Evolutionary conservation across 2,329 filamentous ascomycete species (phyloP).

Genomic region (Magnaporthiopsis poae): DNA sequence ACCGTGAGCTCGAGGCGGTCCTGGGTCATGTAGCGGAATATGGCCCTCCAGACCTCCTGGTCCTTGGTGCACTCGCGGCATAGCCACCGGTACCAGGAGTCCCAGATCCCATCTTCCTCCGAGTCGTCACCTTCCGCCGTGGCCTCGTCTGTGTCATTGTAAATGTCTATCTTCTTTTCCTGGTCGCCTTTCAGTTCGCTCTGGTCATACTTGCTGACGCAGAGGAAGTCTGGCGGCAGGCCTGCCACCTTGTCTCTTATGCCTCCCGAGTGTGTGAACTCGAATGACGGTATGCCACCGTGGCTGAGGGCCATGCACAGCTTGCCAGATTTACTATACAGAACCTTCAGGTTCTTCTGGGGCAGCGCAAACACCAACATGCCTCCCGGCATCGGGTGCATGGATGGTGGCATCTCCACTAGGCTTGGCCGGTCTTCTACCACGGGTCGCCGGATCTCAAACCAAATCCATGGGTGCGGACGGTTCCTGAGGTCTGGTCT

Average conservation of each 20-base stretch:
- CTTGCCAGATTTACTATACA: background rate
- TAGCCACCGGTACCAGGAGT: background rate
- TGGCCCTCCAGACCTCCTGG: background rate
- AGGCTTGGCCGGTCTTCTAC: background rate
- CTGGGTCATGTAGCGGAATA: background rate
- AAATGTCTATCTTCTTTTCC: background rate
- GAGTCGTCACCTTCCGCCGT: background rate
- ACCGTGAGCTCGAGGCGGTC: background rate
- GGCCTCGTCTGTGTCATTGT: background rate
- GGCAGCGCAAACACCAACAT: background rate
- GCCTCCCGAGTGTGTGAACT: background rate
- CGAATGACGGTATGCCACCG: background rate
- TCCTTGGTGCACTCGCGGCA: background rate
- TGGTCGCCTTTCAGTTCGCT: background rate
- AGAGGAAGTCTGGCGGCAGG: background rate
- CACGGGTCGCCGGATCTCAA: background rate
- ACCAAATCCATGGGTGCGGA: background rate
- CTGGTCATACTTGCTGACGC: background rate
- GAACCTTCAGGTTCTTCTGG: background rate
- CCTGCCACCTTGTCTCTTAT: background rate
- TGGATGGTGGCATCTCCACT: background rate
- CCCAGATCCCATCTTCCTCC: background rate
- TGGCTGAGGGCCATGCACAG: background rate
- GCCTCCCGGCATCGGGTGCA: background rate
- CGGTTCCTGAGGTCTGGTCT: background rate